Percentiles rank a stretch among this genome's conserved stretches.
These are phyloP conservation scores for Penicillium verhagenii DNA, from an alignment of 495 filamentous ascomycete species.

Conservation along the genomic window DNA sequence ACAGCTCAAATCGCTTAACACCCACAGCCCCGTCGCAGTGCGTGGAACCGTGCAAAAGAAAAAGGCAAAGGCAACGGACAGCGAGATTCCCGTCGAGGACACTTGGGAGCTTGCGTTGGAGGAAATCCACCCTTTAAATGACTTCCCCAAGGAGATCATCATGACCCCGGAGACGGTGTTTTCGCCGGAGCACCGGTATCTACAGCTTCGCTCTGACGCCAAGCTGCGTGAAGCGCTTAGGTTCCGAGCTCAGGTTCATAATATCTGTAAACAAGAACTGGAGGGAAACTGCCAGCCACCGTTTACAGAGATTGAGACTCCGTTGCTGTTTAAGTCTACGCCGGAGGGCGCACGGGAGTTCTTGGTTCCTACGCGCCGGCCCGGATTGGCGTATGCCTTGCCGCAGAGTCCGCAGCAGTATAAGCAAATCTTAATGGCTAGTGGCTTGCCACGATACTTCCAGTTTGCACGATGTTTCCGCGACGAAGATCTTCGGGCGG, in stretches of 20 bases:
- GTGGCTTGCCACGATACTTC: constrained; percentile 76
- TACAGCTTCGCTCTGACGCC: constrained; percentile 75
- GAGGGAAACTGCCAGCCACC: constrained; percentile 31
- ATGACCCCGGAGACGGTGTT: constrained; percentile 69
- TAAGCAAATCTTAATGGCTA: constrained; percentile 96
- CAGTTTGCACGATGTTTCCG: constrained; percentile 95
- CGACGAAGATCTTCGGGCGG: constrained; percentile 90
- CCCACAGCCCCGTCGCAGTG: constrained; percentile 53
- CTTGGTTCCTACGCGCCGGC: constrained; percentile 79
- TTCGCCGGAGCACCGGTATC: constrained; percentile 69
- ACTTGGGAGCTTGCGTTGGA: constrained; percentile 60
- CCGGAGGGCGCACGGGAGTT: constrained; percentile 96
- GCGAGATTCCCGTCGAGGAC: constrained; percentile 26
- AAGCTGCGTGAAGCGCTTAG: constrained; percentile 60
- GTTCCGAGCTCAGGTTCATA: constrained; percentile 55
- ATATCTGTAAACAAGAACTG: constrained; percentile 53
- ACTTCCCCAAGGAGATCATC: constrained; percentile 73
- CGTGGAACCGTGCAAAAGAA: constrained; percentile 49
- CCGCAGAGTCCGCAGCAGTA: constrained; percentile 98
- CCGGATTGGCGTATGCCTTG: constrained; percentile 79
- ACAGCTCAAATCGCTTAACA: constrained; percentile 45
- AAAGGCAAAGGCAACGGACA: constrained; percentile 27
- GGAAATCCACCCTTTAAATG: constrained; percentile 68
- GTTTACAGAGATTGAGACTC: constrained; percentile 87
- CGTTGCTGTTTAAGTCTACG: constrained; percentile 93